Base-by-base conservation (phyloP, 495 filamentous ascomycete genomes). In the Daldinia loculata region DNA sequence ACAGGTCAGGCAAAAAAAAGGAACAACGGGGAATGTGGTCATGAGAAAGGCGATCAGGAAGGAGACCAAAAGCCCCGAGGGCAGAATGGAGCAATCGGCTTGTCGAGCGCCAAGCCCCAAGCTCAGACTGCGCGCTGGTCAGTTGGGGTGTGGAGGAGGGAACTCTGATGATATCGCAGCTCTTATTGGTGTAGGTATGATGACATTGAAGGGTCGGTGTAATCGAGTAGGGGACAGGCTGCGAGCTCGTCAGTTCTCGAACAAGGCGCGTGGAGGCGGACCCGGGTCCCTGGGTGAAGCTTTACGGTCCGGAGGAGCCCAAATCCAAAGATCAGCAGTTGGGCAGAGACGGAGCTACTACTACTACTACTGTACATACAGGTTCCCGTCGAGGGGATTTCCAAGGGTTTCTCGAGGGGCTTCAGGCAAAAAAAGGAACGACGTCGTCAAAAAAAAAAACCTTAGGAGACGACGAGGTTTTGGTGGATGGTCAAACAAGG, bases 21-120 rank as follows among this genome's bases (percentile, higher is more conserved):
- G 77, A 76, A 76, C 71, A 77, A 78, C 72, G 75, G 73, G 76
- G 78, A 72, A 72, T 71, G 75, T 77, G 74, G 75, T 76, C 78
- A 78, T 78, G 76, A 74, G 76, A 75, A 71, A 76, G 67, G 75
- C 69, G 74, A 76, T 71, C 75, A 58, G 64, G 70, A 71, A 72
- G 64, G 71, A 74, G 61, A 61, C 60, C 65, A 56, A 67, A 70
- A 72, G 75, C 65, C 38, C 68, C 71, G 70, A 70, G 67, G 62
- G 62, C 45, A 67, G 48, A 38, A 73, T 73, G 66, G 71, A 74
- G 63, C 74, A 75, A 68, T 69, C 72, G 68, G 73, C 70, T 69
- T 67, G 59, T 67, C 60, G 63, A 64, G 41, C 59, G 71, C 71
- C 71, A 74, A 74, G 71, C 67, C 64, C 64, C 43, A 71, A 70